Base-by-base conservation (phyloP, 2,329 filamentous ascomycete genomes). In the Cercospora janseana region DNA sequence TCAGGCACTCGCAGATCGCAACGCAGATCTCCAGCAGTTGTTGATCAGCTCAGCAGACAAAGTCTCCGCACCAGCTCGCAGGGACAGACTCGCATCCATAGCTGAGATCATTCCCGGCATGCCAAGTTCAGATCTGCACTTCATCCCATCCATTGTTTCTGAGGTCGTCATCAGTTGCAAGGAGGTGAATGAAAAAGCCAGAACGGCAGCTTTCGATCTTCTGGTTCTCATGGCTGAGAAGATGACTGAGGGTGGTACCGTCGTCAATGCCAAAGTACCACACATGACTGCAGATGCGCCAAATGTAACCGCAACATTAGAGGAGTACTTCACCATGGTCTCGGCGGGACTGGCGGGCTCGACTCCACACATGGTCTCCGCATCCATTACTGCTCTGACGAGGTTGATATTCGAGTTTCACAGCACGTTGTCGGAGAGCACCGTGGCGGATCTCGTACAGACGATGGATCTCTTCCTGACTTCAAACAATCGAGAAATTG, bases 241-340 rank as follows among this genome's bases (percentile, higher is more conserved):
- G 60, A 90, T 96, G 77, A 80, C 82, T 15, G 78, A 84, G 53
- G 82, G 88, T 3, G 84, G 84, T 28, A 76, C 79, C 42, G 93
- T 98, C 55, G 80, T 92, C 62, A 94, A 95, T 69, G 85, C 82
- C 60, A 88, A 92, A 66, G 87, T 96, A 2, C 80, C 88, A 2
- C 84, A 92, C 67, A 95, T 97, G 89, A 81, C 88, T 3, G 41
- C 60, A 6, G 84, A 94, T 67, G 86, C 90, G 0, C 85, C 88
- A 2, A 76, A 84, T 24, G 90, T 86, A 3, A 77, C 81, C 2
- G 92, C 93, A 15, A 91, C 80, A 32, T 80, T 98, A 28, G 92
- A 97, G 64, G 93, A 97, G 70, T 97, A 90, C 72, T 88, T 97
- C 74, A 96, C 92, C 48, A 98, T 98, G 93, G 87, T 97, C 23